Conservation (phyloP, 2,329 filamentous ascomycete species). For the Pleurostoma richardsiae region DNA sequence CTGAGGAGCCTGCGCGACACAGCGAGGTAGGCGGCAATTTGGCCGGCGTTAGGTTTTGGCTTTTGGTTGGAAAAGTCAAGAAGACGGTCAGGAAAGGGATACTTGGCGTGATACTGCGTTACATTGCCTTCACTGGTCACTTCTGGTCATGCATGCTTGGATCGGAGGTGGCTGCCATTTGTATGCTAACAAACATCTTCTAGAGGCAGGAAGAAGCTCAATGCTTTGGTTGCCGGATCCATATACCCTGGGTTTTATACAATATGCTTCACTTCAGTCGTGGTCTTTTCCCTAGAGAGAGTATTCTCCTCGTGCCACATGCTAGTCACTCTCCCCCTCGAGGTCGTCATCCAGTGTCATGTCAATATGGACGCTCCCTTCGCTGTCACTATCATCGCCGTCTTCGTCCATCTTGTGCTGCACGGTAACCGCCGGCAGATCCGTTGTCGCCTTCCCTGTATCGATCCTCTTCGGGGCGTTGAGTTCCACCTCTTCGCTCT, state of each 20-base stretch:
- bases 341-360: conserved; percentile 53
- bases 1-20: conserved; percentile 35
- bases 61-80: background rate
- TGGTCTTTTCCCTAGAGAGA: too few species aligned
- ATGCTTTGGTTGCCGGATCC: too few species aligned
- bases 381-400: conserved; percentile 32
- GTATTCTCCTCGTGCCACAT: background rate
- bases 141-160: background rate
- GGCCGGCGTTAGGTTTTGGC: background rate
- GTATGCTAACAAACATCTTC: too few species aligned
- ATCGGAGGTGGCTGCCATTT: too few species aligned
- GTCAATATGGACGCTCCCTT: conserved; percentile 53
- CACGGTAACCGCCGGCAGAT: conserved; percentile 1
- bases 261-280: too few species aligned
- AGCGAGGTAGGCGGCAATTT: background rate
- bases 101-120: background rate
- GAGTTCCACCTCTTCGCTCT: conserved; percentile 34
- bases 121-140: background rate
- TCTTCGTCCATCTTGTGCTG: conserved; percentile 4
- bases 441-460: conserved; percentile 10
- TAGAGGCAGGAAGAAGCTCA: too few species aligned
- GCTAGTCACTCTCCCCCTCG: conserved; percentile 29
- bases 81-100: background rate
- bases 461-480: conserved; percentile 12
- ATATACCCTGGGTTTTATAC: too few species aligned